Conservation (phyloP, 2,329 filamentous ascomycete genomes). For the Pseudogymnoascus sp. region DNA sequence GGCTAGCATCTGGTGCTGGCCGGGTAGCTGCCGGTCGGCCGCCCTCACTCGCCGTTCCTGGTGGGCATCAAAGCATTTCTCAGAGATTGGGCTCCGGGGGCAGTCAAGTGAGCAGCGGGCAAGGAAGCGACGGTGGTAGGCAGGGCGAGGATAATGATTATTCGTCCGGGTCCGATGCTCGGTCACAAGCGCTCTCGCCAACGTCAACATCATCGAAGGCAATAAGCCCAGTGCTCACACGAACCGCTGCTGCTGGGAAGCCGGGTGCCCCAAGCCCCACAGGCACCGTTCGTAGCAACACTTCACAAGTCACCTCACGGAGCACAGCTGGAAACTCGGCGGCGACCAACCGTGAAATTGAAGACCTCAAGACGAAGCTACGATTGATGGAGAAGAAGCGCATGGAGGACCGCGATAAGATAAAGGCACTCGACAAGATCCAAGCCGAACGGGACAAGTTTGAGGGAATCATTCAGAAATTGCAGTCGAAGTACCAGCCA, state of each 20-base stretch:
- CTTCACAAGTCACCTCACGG: constrained; percentile 22
- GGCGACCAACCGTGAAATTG: constrained; percentile 53
- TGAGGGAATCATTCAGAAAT: constrained; percentile 78
- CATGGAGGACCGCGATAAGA: constrained; percentile 73
- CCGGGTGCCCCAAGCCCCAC: constrained; percentile 21
- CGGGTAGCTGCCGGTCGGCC: constrained; percentile 23
- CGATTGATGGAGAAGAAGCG: constrained; percentile 82
- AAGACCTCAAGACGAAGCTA: constrained; percentile 83
- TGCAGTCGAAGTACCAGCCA: constrained; percentile 81
- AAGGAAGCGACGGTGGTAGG: constrained; percentile 27
- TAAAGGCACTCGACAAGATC: constrained; percentile 70
- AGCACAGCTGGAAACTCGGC: constrained; percentile 21
- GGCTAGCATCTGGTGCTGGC: constrained; percentile 22
- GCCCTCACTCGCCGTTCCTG: constrained; percentile 16
- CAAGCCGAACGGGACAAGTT: constrained; percentile 72
- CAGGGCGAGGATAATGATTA: constrained; percentile 31
- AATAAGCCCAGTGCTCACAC: constrained; percentile 23
- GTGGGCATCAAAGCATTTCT: constrained; percentile 12
- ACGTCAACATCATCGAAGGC: constrained; percentile 16
- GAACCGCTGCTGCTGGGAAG: constrained; percentile 18
- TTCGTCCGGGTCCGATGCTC: constrained; percentile 22
- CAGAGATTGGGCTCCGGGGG: constrained; percentile 25
- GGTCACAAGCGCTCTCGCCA: constrained; percentile 27
- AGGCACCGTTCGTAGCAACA: constrained; percentile 13
- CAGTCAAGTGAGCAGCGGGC: constrained; percentile 25